These are phyloP conservation scores for Chlorophyllum brunneum DNA, from an alignment of 768 basidiomycete species.

Conservation along the genomic window DNA sequence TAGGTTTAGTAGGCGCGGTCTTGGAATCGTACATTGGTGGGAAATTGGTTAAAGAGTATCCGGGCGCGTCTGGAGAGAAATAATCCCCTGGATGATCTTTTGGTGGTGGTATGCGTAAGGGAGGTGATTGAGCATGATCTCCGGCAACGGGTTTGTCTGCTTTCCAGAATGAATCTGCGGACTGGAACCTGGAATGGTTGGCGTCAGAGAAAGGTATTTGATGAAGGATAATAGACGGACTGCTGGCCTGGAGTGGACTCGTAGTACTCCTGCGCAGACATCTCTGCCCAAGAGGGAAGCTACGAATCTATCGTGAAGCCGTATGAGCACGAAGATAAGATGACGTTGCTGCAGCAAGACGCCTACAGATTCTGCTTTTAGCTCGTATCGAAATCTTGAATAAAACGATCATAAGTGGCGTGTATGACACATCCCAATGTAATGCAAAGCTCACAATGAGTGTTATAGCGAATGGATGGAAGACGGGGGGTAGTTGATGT, in stretches of 20 bases:
- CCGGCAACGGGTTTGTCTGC: neutral
- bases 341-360: neutral
- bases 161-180: neutral
- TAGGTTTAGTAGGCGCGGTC: neutral
- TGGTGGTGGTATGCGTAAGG: neutral
- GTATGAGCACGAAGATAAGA: neutral
- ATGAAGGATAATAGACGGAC: neutral
- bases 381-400: neutral
- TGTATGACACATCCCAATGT: neutral
- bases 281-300: neutral
- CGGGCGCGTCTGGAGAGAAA: neutral
- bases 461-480: neutral
- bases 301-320: neutral
- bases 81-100: neutral
- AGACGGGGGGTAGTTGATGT: neutral
- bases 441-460: neutral
- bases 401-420: neutral
- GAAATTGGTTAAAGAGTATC: neutral
- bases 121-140: neutral
- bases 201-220: neutral
- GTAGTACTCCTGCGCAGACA: conserved; percentile 7
- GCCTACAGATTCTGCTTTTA: neutral
- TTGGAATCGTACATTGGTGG: neutral
- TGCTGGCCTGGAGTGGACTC: conserved; percentile 6
- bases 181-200: neutral